Evolutionary conservation across 1,139 yeast species (phyloP), one percentile per base, ranked within the genome.

Genomic region (Scheffersomyces illinoinensis): DNA sequence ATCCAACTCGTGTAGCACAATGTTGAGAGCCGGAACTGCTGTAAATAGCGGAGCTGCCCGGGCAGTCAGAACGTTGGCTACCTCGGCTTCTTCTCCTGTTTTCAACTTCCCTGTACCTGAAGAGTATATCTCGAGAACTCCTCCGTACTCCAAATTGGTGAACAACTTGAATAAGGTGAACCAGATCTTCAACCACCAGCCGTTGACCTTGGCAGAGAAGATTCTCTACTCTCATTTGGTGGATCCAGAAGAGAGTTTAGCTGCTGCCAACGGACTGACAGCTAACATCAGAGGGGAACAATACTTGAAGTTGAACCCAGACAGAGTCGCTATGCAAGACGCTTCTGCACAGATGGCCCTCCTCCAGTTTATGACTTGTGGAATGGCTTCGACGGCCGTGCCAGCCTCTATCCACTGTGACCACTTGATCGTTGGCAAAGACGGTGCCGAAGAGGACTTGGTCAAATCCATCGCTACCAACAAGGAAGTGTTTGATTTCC

Each of bases 261-360:
- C 85, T 2, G 66, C 75, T 10, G 77, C 82, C 57, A 70, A 74
- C 50, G 85, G 86, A 24, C 74, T 79, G 60, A 76, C 85, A 10
- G 71, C 79, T 54, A 82, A 86, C 61, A 85, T 93, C 64, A 85
- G 99, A 68, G 99, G 99, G 56, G 74, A 85, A 61, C 86, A 91
- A 61, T 95, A 95, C 73, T 85, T 95, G 72, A 95, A 95, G 79
- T 83, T 95, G 67, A 85, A 88, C 71, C 99, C 99, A n/a, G 99
- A 95, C 73, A 85, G 99, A 69, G 99, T 95, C 21, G 99, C 99
- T 26, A 93, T 93, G 98, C 99, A 95, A 79, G 99, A 95, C 78
- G 99, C 99, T 1, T 90, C 97, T 24, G 99, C 99, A 1, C 99
- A 95, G 77, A 95, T 93, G 91, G 99, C 99, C 2, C 80, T 95